A percentile compares a stretch with the other conserved stretches of the same genome.
phyloP scores from a whole-genome alignment of 2,329 filamentous ascomycete genomes.

The Anisogramma anomala region DNA sequence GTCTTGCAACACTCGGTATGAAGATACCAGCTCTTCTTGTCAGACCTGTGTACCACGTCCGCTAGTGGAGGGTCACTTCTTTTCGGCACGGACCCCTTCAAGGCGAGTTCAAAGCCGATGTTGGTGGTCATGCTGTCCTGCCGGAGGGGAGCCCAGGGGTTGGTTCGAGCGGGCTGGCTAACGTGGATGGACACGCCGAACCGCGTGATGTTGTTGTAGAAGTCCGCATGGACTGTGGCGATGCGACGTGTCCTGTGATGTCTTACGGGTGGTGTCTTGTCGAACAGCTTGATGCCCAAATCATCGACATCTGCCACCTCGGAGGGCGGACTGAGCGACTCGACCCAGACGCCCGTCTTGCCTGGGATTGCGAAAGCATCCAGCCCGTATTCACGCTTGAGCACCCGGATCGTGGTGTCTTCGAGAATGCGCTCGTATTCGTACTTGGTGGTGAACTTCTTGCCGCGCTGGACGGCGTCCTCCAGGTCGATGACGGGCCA shows the following conservation, averaged over 20 bases:
- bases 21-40: slow-evolving; percentile 4
- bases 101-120: slow-evolving; percentile 7
- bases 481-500: slow-evolving; percentile 11
- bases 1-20: background rate
- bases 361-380: slow-evolving; percentile 5
- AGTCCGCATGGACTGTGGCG: slow-evolving; percentile 7
- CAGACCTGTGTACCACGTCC: background rate
- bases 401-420: slow-evolving; percentile 4
- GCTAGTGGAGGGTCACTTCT: background rate
- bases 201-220: slow-evolving; percentile 8
- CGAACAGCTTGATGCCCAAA: background rate
- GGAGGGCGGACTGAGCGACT: slow-evolving; percentile 4
- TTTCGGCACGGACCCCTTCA: background rate
- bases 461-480: slow-evolving; percentile 2
- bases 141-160: slow-evolving; percentile 8
- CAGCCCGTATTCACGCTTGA: slow-evolving; percentile 8
- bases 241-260: slow-evolving; percentile 2
- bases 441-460: slow-evolving; percentile 1
- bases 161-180: slow-evolving; percentile 4
- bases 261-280: background rate
- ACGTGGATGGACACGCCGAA: slow-evolving; percentile 13
- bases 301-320: background rate
- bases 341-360: slow-evolving; percentile 9
- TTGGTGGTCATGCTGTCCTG: slow-evolving; percentile 9
- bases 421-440: slow-evolving; percentile 9